Conservation (phyloP, 139 green algal genomes). For the Parachlorella kessleri region DNA sequence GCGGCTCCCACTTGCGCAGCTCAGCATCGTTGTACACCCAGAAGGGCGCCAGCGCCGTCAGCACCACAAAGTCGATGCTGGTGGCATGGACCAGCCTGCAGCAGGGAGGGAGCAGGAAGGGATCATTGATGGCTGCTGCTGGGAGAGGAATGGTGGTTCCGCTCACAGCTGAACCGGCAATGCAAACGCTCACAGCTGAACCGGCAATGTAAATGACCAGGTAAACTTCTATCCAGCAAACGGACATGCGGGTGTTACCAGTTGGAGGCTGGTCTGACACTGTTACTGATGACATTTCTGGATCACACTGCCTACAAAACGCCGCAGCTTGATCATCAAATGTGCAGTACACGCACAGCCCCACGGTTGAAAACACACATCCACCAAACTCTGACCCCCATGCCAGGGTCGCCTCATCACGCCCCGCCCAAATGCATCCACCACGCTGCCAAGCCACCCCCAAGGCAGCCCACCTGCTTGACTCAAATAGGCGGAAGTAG, state of each 20-base stretch:
- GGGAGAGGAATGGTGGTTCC: not conserved
- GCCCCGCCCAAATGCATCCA: no score
- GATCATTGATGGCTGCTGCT: no score
- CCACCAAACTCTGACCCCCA: no score
- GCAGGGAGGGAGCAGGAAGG: not conserved
- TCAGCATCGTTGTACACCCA: conserved; percentile 87
- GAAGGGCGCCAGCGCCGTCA: conserved; percentile 75
- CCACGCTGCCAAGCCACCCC: no score
- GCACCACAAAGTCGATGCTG: conserved; percentile 76
- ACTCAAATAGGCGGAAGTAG: conserved; percentile 75
- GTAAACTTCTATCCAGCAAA: not conserved
- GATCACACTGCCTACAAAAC: no score
- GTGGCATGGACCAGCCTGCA: conserved; percentile 76
- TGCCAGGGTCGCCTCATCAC: no score
- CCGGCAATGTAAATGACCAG: not conserved
- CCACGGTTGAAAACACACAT: no score
- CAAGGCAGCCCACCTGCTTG: conserved; percentile 54
- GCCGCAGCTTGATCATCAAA: no score
- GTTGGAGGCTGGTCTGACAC: no score
- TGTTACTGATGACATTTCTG: no score
- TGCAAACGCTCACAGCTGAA: not conserved
- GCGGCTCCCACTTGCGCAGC: conserved; percentile 64
- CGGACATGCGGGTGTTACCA: not conserved
- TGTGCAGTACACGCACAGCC: not conserved
- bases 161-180: not conserved